These are phyloP conservation scores for Pueraria montana DNA, from an alignment of 306 rosid species.

Conservation along the genomic window DNA sequence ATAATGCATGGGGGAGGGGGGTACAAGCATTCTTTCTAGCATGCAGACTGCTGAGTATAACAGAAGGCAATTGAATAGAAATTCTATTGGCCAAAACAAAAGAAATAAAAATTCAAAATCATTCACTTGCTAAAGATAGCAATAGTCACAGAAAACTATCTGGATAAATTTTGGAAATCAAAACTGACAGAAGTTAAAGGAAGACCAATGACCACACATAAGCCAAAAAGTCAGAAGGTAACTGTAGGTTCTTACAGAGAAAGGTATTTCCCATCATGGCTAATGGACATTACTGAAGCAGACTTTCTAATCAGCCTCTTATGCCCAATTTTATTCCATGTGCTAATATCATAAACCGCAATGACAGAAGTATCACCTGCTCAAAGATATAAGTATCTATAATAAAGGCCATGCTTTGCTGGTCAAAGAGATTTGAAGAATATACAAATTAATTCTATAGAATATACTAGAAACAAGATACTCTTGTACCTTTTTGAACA, in stretches of 20 bases:
- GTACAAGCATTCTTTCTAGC: not conserved
- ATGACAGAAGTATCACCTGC: constrained; percentile 76
- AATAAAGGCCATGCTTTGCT: constrained; percentile 29
- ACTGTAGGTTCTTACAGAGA: constrained; percentile 79
- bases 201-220: not conserved
- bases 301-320: constrained; percentile 88
- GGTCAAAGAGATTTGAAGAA: constrained; percentile 33
- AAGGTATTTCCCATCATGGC: constrained; percentile 96
- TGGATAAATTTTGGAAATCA: not conserved
- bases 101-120: constrained; percentile 17
- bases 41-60: not conserved
- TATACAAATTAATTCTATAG: not conserved
- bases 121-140: constrained; percentile 26
- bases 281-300: constrained; percentile 83
- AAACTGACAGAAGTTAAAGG: constrained; percentile 19
- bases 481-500: constrained; percentile 72
- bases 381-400: constrained; percentile 33
- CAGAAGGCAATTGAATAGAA: not conserved
- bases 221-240: constrained; percentile 35
- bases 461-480: constrained; percentile 24
- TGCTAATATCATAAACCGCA: constrained; percentile 88
- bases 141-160: not conserved
- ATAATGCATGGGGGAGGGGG: not conserved
- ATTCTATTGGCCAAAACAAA: constrained; percentile 9
- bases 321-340: constrained; percentile 91